These are phyloP conservation scores for Phytophthora pisi DNA, from an alignment of 352 stramenopile species.

Conservation along the genomic window DNA sequence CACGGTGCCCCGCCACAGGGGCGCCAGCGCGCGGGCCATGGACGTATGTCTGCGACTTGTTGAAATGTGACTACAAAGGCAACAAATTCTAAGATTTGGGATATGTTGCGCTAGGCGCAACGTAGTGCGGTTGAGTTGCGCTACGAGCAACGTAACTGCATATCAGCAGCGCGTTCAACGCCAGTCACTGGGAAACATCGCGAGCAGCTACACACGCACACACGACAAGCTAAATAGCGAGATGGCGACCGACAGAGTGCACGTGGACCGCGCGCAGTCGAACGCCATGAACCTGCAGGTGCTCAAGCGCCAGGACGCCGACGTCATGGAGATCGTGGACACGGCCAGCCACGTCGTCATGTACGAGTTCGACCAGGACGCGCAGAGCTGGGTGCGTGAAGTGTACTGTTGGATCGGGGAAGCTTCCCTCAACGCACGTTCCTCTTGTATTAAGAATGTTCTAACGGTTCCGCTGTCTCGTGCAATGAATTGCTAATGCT, in stretches of 20 bases:
- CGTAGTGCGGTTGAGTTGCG: too few relatives aligned
- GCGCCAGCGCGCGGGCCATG: conserved; percentile 7
- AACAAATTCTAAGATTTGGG: too few relatives aligned
- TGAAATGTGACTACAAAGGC: too few relatives aligned
- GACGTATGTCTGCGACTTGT: neutral
- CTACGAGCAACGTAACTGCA: too few relatives aligned
- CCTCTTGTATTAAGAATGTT: neutral
- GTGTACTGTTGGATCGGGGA: too few relatives aligned
- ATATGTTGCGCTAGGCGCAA: too few relatives aligned
- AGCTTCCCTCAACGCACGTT: too few relatives aligned
- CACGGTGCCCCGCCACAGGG: conserved; percentile 35
- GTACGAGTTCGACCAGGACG: conserved; percentile 88
- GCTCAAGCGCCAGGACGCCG: conserved; percentile 80
- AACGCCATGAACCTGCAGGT: conserved; percentile 90
- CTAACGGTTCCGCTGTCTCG: conserved; percentile 16
- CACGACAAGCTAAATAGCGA: neutral
- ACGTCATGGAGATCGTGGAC: conserved; percentile 85
- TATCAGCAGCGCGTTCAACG: conserved; percentile 31
- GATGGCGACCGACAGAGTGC: conserved; percentile 52
- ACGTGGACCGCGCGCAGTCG: conserved; percentile 81
- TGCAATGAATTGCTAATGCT: conserved; percentile 5
- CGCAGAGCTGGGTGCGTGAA: conserved; percentile 79
- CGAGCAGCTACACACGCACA: neutral
- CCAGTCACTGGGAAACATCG: conserved; percentile 9
- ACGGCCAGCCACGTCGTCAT: conserved; percentile 87